These are phyloP conservation scores for Citrus sinensis DNA, from an alignment of 345 rosid species.

Conservation along the genomic window DVS_A1.0 CM039164.1:27492501-27493000, in stretches of 20 bases:
- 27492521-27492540: background rate
- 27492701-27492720: no score
- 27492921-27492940: conserved; percentile 15
- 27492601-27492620: no score
- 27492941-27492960: conserved; percentile 17
- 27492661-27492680: no score
- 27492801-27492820: background rate
- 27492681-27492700: no score
- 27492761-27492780: no score
- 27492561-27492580: no score
- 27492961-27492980: conserved; percentile 46
- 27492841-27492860: background rate
- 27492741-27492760: no score
- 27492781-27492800: background rate
- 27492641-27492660: no score
- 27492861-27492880: conserved; percentile 66
- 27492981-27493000: conserved; percentile 49
- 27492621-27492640: no score
- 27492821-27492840: background rate
- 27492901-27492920: conserved; percentile 52
- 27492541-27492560: no score
- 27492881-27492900: conserved; percentile 42
- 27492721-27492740: no score
- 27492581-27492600: no score
- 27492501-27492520: background rate